phyloP scores from a whole-genome alignment of 148 eudicot species.

The Diospyros lotus region DNA sequence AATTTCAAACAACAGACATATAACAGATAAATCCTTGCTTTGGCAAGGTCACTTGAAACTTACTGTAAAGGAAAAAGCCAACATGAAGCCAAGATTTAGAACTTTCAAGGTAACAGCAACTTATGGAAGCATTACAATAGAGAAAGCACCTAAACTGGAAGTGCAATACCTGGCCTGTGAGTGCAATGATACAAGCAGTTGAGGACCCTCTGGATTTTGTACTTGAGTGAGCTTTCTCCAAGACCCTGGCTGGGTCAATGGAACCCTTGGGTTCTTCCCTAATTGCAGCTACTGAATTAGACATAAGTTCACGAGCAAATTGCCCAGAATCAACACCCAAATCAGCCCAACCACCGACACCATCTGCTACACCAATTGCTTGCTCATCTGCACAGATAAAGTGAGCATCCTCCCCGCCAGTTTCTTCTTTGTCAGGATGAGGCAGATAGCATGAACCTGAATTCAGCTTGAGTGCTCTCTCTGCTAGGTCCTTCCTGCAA shows the following conservation, averaged over 20 bases:
- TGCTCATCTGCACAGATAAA: conserved; percentile 53
- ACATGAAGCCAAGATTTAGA: background rate
- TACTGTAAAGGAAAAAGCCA: background rate
- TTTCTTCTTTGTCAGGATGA: conserved; percentile 58
- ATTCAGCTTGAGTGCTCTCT: conserved; percentile 35
- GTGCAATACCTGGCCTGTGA: conserved; percentile 40
- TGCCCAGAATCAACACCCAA: conserved; percentile 55
- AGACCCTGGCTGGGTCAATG: conserved; percentile 50
- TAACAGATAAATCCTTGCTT: background rate
- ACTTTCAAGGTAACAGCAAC: background rate
- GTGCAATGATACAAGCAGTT: conserved; percentile 69
- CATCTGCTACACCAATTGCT: conserved; percentile 68
- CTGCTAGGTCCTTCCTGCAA: conserved; percentile 32
- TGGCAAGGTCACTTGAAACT: background rate
- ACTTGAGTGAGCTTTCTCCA: conserved; percentile 57
- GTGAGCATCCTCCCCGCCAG: conserved; percentile 76
- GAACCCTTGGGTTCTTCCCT: conserved; percentile 43
- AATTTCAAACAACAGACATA: background rate
- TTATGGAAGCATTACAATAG: background rate
- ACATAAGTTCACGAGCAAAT: conserved; percentile 65
- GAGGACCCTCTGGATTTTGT: conserved; percentile 60
- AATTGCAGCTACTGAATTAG: conserved; percentile 50
- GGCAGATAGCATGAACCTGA: conserved; percentile 64
- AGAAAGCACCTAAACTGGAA: background rate
- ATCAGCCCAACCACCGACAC: conserved; percentile 79